phyloP scores from a whole-genome alignment of 768 basidiomycete species.

The Leccinellum rugosiceps region DNA sequence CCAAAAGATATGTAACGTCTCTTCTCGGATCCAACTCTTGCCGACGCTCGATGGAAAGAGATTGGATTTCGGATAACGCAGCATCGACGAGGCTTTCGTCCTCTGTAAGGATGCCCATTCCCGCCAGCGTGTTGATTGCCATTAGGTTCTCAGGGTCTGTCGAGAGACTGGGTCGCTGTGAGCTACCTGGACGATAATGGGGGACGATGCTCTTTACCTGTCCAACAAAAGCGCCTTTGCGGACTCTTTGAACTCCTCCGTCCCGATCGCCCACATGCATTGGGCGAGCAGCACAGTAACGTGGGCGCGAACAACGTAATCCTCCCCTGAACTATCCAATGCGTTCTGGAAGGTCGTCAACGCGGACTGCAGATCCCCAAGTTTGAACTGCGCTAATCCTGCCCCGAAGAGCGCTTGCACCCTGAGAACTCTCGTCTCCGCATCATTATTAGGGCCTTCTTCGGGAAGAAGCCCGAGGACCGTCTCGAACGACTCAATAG shows the following conservation, averaged over 20 bases:
- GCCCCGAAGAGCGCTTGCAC: conserved; percentile 67
- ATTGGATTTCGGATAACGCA: conserved; percentile 75
- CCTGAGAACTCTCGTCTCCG: conserved; percentile 41
- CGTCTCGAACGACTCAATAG: conserved; percentile 68
- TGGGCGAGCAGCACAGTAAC: conserved; percentile 78
- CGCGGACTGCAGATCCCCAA: conserved; percentile 59
- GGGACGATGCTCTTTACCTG: conserved; percentile 50
- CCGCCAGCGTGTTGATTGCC: conserved; percentile 80
- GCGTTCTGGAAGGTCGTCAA: conserved; percentile 67
- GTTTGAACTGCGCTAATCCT: conserved; percentile 69
- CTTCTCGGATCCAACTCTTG: conserved; percentile 63
- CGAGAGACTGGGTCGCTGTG: conserved; percentile 54
- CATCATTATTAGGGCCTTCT: conserved; percentile 34
- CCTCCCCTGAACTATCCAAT: conserved; percentile 49
- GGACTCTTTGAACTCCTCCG: conserved; percentile 69
- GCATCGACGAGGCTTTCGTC: conserved; percentile 84
- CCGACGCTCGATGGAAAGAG: conserved; percentile 63
- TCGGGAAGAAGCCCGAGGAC: conserved; percentile 66
- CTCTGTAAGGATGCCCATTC: conserved; percentile 81
- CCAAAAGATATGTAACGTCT: conserved; percentile 68
- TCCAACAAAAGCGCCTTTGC: conserved; percentile 80
- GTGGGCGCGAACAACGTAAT: conserved; percentile 56
- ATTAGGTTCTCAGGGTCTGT: conserved; percentile 73
- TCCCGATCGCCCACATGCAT: conserved; percentile 78
- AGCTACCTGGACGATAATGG: conserved; percentile 7